Evolutionary conservation across 352 stramenopile genomes (phyloP).

Genomic region (Peronospora farinosa): DNA sequence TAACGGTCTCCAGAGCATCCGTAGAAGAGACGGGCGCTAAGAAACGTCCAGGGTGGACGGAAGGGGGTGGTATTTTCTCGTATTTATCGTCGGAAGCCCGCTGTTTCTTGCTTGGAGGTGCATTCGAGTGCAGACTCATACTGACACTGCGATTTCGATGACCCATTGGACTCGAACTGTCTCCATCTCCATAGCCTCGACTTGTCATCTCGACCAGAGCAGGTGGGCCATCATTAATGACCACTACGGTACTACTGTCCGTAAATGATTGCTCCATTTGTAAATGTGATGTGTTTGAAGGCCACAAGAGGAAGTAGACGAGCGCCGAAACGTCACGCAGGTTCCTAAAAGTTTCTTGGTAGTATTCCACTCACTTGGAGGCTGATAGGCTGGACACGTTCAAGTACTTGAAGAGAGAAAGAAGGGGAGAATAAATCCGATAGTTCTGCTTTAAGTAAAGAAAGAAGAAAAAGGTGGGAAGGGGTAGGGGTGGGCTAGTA

Average conservation of each 20-base stretch:
- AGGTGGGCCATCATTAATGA: slow-evolving; percentile 23
- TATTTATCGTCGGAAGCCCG: slow-evolving; percentile 69
- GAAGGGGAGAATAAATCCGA: slow-evolving; percentile 6
- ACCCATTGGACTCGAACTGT: slow-evolving; percentile 21
- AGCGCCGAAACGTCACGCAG: not conserved
- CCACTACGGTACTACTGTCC: slow-evolving; percentile 24
- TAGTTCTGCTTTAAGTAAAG: slow-evolving; percentile 24
- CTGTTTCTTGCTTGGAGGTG: slow-evolving; percentile 74
- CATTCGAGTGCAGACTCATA: slow-evolving; percentile 50
- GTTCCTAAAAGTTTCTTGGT: not conserved
- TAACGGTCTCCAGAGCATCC: slow-evolving; percentile 4
- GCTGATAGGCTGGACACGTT: not conserved
- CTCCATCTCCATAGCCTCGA: slow-evolving; percentile 11
- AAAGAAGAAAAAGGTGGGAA: slow-evolving; percentile 9
- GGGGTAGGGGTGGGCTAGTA: too few species aligned
- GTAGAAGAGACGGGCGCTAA: slow-evolving; percentile 8
- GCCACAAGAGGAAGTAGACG: not conserved
- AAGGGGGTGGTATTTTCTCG: slow-evolving; percentile 33
- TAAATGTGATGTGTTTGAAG: not conserved
- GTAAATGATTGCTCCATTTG: slow-evolving; percentile 27
- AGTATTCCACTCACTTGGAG: not conserved
- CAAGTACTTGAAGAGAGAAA: not conserved
- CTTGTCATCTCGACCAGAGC: slow-evolving; percentile 8
- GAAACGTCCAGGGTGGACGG: slow-evolving; percentile 7
- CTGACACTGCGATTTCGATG: slow-evolving; percentile 60